A percentile compares a stretch with the other conserved stretches of the same genome.
Conservation (phyloP, 73 alveolate species). For the Breviolum minutum region DNA sequence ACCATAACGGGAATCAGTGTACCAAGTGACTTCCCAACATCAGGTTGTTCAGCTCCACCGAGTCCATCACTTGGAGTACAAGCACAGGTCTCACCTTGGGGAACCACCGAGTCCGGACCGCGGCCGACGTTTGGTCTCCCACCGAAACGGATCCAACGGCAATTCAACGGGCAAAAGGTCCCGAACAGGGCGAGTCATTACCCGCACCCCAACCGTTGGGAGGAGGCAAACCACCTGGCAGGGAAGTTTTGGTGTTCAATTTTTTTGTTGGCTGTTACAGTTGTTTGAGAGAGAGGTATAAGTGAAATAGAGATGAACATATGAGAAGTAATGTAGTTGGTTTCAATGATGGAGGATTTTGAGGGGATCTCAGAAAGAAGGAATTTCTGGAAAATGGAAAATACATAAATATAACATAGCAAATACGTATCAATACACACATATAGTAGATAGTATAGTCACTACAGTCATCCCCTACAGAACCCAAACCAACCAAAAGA, state of each 20-base stretch:
- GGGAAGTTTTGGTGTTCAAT: neutral
- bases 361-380: too few species aligned
- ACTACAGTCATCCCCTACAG: too few species aligned
- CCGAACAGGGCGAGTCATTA: constrained; percentile 49
- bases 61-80: neutral
- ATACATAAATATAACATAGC: too few species aligned
- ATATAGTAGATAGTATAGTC: too few species aligned
- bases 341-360: too few species aligned
- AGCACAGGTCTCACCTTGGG: constrained; percentile 59
- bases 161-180: neutral
- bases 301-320: neutral
- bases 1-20: too few species aligned
- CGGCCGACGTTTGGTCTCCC: too few species aligned
- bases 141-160: too few species aligned
- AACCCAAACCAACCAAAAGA: too few species aligned
- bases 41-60: neutral
- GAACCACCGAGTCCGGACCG: neutral
- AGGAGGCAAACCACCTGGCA: constrained; percentile 45
- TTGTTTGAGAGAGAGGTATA: too few species aligned
- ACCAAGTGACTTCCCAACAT: neutral
- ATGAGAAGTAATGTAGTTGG: neutral
- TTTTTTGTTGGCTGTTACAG: neutral
- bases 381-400: too few species aligned
- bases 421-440: too few species aligned
- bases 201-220: constrained; percentile 83